phyloP scores from a whole-genome alignment of 1,284 basidiomycete species.

The Ceratobasidium sp. region DNA sequence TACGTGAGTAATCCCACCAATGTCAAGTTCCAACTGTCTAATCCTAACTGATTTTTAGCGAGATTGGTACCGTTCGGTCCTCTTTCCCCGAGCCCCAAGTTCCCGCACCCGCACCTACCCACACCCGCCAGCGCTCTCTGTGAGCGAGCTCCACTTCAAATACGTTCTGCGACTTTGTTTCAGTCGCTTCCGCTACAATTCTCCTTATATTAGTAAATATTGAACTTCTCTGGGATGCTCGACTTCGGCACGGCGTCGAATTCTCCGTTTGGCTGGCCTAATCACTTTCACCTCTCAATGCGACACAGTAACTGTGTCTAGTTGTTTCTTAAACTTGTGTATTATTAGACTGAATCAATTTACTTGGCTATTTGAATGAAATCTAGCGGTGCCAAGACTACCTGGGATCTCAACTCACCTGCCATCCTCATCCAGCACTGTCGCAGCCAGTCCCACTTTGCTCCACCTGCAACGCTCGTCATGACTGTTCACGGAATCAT shows the following conservation, averaged over 20 bases:
- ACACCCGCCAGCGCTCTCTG: conserved; percentile 27
- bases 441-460: conserved; percentile 58
- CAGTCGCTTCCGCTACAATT: no score
- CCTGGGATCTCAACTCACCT: not conserved
- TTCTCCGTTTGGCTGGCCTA: not conserved
- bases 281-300: not conserved
- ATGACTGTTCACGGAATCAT: no score
- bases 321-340: not conserved
- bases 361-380: not conserved
- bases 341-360: conserved; percentile 1
- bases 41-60: not conserved
- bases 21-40: not conserved
- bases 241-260: not conserved
- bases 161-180: not conserved
- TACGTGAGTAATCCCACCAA: not conserved
- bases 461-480: no score
- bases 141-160: conserved; percentile 7
- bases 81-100: conserved; percentile 29
- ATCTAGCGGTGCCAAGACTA: not conserved
- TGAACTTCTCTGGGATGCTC: not conserved
- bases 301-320: not conserved
- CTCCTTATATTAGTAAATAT: not conserved
- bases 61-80: not conserved
- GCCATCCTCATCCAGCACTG: conserved; percentile 5
- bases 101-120: conserved; percentile 22